A percentile compares a stretch with the other conserved stretches of the same genome.
phyloP scores from a whole-genome alignment of 345 rosid species.

The Erysimum cheiranthoides region DNA sequence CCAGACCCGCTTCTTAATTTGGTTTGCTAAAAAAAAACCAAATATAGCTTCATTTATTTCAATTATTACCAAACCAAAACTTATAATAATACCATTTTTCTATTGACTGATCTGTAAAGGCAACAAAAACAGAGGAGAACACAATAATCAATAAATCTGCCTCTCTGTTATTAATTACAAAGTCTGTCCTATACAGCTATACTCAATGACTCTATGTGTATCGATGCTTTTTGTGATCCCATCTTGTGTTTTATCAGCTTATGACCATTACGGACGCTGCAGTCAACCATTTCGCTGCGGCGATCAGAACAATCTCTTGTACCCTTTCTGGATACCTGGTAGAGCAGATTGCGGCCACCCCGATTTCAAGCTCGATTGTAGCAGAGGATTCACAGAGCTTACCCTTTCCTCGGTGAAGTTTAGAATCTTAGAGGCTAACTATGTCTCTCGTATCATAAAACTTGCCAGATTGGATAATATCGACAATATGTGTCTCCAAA shows the following conservation, averaged over 20 bases:
- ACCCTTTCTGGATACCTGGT: slow-evolving; percentile 42
- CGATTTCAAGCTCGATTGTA: slow-evolving; percentile 42
- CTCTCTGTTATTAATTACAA: too few relatives aligned
- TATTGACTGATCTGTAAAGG: too few relatives aligned
- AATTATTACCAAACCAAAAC: too few relatives aligned
- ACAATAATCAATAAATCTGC: too few relatives aligned
- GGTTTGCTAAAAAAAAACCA: too few relatives aligned
- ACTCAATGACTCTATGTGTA: neutral
- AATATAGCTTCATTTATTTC: too few relatives aligned
- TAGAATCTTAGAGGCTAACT: slow-evolving; percentile 36
- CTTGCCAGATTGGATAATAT: slow-evolving; percentile 46
- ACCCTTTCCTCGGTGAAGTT: slow-evolving; percentile 28
- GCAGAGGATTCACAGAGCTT: neutral
- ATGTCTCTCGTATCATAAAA: neutral
- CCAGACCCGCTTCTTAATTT: too few relatives aligned
- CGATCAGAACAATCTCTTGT: neutral
- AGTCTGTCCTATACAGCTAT: too few relatives aligned
- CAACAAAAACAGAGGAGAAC: too few relatives aligned
- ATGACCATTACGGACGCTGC: slow-evolving; percentile 17
- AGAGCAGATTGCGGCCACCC: slow-evolving; percentile 45
- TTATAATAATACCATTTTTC: too few relatives aligned
- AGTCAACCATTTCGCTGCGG: slow-evolving; percentile 18
- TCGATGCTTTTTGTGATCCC: neutral
- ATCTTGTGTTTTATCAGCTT: slow-evolving; percentile 9
- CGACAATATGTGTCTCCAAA: slow-evolving; percentile 34